These are phyloP conservation scores for Ascocoryne sarcoides DNA, from an alignment of 2,329 filamentous ascomycete genomes.

Conservation along the genomic window DNA sequence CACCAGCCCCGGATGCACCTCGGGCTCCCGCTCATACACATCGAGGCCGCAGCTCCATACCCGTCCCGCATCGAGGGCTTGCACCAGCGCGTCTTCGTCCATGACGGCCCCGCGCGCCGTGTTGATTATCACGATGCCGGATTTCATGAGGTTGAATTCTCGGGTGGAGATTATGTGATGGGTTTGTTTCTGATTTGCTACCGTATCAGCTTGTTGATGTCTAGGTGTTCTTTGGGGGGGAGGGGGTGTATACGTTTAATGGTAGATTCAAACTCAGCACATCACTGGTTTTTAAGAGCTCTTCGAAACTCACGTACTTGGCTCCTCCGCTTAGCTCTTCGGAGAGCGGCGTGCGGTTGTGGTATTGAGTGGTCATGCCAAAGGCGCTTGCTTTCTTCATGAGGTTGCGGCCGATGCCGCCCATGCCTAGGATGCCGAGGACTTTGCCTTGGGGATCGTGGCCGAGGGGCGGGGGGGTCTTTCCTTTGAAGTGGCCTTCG, in stretches of 20 bases:
- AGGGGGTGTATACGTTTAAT: constrained; percentile 70
- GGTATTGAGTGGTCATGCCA: constrained; percentile 66
- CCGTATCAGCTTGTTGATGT: background rate
- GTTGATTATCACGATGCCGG: constrained; percentile 69
- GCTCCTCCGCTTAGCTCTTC: constrained; percentile 47
- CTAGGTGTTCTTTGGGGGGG: no score
- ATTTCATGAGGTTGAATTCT: constrained; percentile 72
- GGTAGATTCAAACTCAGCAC: constrained; percentile 75
- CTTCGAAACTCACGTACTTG: constrained; percentile 65
- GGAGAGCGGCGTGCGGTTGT: constrained; percentile 57
- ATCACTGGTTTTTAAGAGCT: constrained; percentile 60
- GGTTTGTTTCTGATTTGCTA: constrained; percentile 43
- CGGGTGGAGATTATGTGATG: constrained; percentile 63
- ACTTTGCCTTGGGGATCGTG: constrained; percentile 73
- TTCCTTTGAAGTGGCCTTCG: constrained; percentile 58
- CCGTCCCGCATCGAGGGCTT: constrained; percentile 59
- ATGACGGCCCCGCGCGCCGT: constrained; percentile 77
- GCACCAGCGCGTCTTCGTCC: constrained; percentile 70
- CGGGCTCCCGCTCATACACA: constrained; percentile 75
- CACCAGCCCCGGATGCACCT: constrained; percentile 63
- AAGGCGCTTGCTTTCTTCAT: constrained; percentile 67
- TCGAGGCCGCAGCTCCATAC: constrained; percentile 68
- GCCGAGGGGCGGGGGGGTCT: constrained; percentile 48
- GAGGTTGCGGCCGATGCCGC: constrained; percentile 72
- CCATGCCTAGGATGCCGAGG: constrained; percentile 78